Conservation (phyloP, 2,329 filamentous ascomycete genomes). For the Ceratocystis albifundus region DNA sequence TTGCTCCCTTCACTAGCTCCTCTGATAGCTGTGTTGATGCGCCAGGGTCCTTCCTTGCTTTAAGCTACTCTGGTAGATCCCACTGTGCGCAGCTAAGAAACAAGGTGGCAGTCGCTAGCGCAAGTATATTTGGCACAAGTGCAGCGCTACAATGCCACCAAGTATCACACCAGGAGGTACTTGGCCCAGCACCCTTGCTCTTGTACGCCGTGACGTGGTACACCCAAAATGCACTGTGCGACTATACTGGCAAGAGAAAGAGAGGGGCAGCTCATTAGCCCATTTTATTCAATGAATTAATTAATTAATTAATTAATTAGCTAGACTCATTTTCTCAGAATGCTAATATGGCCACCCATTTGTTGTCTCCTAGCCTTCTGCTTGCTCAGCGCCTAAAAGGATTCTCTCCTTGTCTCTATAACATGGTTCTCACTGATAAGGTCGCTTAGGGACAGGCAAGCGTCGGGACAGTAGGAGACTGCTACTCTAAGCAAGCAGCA, state of each 20-base stretch:
- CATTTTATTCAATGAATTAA: neutral
- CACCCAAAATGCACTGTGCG: slow-evolving; percentile 11
- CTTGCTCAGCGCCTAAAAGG: neutral
- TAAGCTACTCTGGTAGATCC: neutral
- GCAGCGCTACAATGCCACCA: slow-evolving; percentile 8
- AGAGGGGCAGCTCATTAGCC: neutral
- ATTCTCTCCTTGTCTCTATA: neutral
- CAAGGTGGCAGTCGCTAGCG: slow-evolving; percentile 3
- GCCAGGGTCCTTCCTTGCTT: slow-evolving; percentile 10
- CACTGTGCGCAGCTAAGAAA: neutral
- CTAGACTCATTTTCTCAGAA: neutral
- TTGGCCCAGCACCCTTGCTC: neutral
- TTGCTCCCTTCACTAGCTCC: neutral
- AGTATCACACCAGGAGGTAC: slow-evolving; percentile 11
- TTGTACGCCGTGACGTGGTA: slow-evolving; percentile 9
- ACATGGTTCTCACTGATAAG: neutral
- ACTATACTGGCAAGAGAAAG: neutral
- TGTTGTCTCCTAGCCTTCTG: neutral
- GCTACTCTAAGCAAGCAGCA: neutral
- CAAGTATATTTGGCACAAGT: neutral
- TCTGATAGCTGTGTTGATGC: neutral
- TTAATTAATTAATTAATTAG: neutral
- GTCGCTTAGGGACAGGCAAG: neutral
- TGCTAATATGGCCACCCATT: neutral
- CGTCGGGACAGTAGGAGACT: neutral